Base-by-base conservation (phyloP, 768 basidiomycete genomes). In the Boletus sensibilis region DNA sequence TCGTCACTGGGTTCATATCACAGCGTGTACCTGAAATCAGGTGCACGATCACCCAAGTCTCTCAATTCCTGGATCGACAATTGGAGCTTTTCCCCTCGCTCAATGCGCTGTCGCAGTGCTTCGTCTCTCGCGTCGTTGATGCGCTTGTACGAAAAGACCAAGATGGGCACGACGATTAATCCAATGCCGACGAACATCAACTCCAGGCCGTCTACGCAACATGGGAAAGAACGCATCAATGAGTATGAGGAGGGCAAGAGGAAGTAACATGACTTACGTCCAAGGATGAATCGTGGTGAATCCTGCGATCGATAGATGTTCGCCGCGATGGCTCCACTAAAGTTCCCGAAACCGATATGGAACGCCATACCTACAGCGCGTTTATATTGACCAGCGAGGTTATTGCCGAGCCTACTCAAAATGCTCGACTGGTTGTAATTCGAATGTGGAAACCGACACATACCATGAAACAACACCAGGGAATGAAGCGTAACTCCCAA, bases 151-250 rank as follows among this genome's bases (percentile, higher is more conserved):
- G 69, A 42, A 7, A 84, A 37, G 7, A 81, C 76, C 12, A 78
- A 73, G 23, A 81, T 69, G 0, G 82, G 82, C 1, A 84, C 61
- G 29, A 69, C 64, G 8, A 87, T 73, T 61, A 87, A 72, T 0
- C 87, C 86, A 34, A 90, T 83, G 4, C 81, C 82, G 20, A 87
- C 77, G 55, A 88, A 86, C 83, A 85, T 85, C 21, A 88, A 71
- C 67, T 86, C 85, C 14, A 86, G 49, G 1, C 74, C 84, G 62
- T 87, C 86, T 87, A 29, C 8, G 9, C 41, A 23, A 43, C 9
- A 37, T 1, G 2, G 4, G 3, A 11, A 35, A 41, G 7, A 9
- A 21, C 1, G 1, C 13, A 9, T 52, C n/a, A 23, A 10, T 29
- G 8, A 29, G 8, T 47, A 7, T 8, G 23, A 10, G 29, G 13